phyloP scores from a whole-genome alignment of 2,329 filamentous ascomycete species.

The Epichloe elymi region DNA sequence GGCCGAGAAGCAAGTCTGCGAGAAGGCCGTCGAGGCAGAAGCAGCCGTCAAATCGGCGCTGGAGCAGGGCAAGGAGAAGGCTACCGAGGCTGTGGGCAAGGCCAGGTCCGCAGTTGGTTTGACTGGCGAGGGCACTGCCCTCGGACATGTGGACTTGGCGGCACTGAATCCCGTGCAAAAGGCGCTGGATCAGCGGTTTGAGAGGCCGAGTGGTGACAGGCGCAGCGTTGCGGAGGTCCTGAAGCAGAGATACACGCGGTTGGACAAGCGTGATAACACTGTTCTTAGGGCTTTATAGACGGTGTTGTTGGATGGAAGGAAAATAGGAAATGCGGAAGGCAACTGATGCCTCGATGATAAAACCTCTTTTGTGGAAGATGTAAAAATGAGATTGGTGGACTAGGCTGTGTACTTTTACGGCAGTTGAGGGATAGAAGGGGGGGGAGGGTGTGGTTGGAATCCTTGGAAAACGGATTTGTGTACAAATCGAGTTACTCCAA shows the following conservation, averaged over 20 bases:
- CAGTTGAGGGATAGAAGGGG: background rate
- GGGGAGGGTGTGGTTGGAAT: background rate
- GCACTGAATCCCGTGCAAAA: conserved; percentile 29
- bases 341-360: background rate
- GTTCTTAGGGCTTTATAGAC: conserved; percentile 27
- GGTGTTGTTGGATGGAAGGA: background rate
- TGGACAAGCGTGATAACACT: conserved; percentile 32
- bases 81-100: conserved; percentile 25
- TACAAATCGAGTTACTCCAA: too few relatives aligned
- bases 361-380: background rate
- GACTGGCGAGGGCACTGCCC: conserved; percentile 14
- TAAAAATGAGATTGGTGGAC: background rate
- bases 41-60: conserved; percentile 26
- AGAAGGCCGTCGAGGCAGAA: conserved; percentile 22
- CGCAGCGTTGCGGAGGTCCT: conserved; percentile 41
- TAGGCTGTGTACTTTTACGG: background rate
- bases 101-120: conserved; percentile 23
- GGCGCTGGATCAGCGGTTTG: conserved; percentile 39
- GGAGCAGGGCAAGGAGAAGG: conserved; percentile 27
- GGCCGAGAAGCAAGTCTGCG: conserved; percentile 11
- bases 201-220: conserved; percentile 26
- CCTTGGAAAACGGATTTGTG: background rate
- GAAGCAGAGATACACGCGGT: conserved; percentile 39
- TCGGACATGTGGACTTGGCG: conserved; percentile 6
- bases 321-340: background rate